Evolutionary conservation across 1,139 yeast genomes (phyloP), one percentile per base, ranked within the genome.

Genomic region (Magnusiomyces fungicola): DNA sequence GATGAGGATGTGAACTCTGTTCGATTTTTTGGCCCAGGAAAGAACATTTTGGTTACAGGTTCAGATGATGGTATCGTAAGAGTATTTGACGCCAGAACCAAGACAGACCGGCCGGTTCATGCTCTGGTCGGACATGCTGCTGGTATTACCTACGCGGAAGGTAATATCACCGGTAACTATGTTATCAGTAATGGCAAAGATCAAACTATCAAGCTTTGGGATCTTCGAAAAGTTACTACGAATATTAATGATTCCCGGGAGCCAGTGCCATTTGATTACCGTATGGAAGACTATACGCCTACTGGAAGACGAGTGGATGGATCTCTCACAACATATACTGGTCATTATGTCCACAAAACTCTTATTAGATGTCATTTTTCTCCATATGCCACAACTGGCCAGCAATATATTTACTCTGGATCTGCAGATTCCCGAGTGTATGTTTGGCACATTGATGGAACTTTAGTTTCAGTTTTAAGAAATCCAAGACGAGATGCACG

Each of bases 31-130:
- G 78, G 87, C 3, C 94, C 88, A 0, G 71, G 76, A 62, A 90
- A 89, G 1, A 81, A 83, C 57, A 74, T 81, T 24, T 73, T 87
- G 37, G 75, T 86, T 5, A 81, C 90, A 44, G 96, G 95, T 0
- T 82, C 92, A 1, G 90, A 88, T 62, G 96, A 88, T 63, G 75
- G 83, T 40, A 81, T 84, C 1, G 81, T 87, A 3, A 72, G 94
- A 57, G 87, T 88, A 2, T 88, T 96, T 96, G 96, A 88, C 62
- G 70, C 83, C 47, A 65, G 78, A 43, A 69, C 69, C 54, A 67
- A 66, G 44, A 75, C 56, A 73, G 75, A 46, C 74, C 77, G 39
- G 79, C 80, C 51, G 69, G 73, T 51, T 80, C 90, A 64, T 74
- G 79, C 58, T 75, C 78, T 64, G 73, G 80, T 24, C 67, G 96